Percentiles rank a stretch among this genome's conserved stretches.
Conservation (phyloP, 768 basidiomycete species). For the Mycena epipterygia region DNA sequence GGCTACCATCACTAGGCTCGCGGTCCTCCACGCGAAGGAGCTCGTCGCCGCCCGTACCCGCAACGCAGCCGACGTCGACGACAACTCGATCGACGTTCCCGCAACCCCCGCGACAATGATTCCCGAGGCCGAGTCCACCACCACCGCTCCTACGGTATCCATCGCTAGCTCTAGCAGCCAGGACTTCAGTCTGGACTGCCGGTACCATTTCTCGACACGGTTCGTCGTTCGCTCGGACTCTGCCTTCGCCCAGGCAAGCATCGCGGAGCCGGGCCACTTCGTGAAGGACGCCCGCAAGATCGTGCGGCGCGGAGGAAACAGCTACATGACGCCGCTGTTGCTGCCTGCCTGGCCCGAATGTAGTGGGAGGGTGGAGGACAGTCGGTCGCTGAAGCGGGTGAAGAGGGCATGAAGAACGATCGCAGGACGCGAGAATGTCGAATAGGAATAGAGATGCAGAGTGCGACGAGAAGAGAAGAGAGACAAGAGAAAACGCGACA, state of each 20-base stretch:
- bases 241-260: not conserved
- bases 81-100: not conserved
- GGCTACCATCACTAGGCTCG: not conserved
- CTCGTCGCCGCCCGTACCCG: not conserved
- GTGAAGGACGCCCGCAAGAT: not conserved
- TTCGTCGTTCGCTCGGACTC: not conserved
- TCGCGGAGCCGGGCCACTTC: not conserved
- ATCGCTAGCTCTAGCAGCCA: not conserved
- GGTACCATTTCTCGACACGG: not conserved
- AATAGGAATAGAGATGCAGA: not conserved
- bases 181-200: not conserved
- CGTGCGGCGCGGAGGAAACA: not conserved
- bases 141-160: not conserved
- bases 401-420: not conserved
- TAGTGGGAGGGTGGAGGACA: not conserved
- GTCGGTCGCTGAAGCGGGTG: not conserved
- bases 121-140: not conserved
- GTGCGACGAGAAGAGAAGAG: not conserved
- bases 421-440: not conserved
- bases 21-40: not conserved
- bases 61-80: not conserved
- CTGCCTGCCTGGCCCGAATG: not conserved
- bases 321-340: not conserved
- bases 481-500: not conserved
- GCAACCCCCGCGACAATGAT: not conserved